These are phyloP conservation scores for Endocalyx cinctus DNA, from an alignment of 2,329 filamentous ascomycete species.

Conservation along the genomic window DNA sequence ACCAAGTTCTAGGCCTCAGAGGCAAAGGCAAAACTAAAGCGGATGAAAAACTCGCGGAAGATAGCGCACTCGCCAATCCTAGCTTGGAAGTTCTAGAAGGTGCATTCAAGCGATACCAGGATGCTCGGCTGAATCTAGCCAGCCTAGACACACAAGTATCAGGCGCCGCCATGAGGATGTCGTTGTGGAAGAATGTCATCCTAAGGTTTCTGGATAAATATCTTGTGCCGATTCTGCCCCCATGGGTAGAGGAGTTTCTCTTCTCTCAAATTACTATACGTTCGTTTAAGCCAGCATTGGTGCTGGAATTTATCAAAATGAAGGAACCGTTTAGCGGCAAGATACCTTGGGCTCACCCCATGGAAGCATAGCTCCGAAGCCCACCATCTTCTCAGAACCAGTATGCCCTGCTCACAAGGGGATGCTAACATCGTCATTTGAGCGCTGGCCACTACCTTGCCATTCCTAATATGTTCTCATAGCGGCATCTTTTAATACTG, in stretches of 20 bases:
- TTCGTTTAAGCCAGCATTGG: neutral
- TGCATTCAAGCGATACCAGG: neutral
- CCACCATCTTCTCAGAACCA: too few relatives aligned
- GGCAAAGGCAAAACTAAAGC: neutral
- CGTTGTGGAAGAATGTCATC: neutral
- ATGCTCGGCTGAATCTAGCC: neutral
- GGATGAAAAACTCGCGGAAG: neutral
- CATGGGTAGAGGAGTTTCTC: neutral
- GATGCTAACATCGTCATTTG: too few relatives aligned
- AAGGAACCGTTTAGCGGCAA: neutral
- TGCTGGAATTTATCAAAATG: neutral
- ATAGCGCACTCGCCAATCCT: neutral
- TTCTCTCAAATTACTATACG: neutral
- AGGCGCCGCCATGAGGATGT: neutral
- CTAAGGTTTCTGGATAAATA: neutral
- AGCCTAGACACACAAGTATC: neutral
- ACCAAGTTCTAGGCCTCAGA: neutral
- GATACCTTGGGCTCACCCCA: neutral
- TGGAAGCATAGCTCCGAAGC: too few relatives aligned
- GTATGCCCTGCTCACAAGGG: too few relatives aligned
- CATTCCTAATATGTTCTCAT: too few relatives aligned
- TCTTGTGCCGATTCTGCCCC: neutral
- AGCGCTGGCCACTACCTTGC: too few relatives aligned
- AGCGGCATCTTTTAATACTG: too few relatives aligned
- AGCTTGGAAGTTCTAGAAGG: neutral